These are phyloP conservation scores for Chamaecyparis obtusa DNA, from an alignment of 75 land plant genomes.

Conservation along the genomic window DNA sequence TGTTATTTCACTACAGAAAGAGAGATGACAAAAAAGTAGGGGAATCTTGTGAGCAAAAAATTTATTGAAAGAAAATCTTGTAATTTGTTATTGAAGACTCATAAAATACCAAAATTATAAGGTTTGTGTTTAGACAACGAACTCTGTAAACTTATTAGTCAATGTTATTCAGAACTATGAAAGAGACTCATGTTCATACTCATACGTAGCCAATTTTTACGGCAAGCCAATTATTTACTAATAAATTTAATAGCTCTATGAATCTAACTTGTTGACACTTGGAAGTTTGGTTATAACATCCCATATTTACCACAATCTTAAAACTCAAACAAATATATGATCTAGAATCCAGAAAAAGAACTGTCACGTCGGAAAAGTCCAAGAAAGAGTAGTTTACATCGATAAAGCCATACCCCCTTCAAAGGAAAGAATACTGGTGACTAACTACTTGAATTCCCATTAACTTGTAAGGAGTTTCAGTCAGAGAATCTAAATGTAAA, in stretches of 20 bases:
- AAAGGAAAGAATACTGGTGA: neutral
- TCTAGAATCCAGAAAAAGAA: neutral
- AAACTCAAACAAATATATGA: neutral
- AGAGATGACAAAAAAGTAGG: neutral
- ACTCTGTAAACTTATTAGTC: neutral
- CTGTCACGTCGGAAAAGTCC: neutral
- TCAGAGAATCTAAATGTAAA: neutral
- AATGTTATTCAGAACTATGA: neutral
- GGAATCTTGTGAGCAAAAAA: neutral
- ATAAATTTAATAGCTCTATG: no score
- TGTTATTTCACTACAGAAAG: conserved; percentile 77
- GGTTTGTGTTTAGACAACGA: neutral
- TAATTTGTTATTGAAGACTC: neutral
- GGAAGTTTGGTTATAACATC: no score
- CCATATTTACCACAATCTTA: no score
- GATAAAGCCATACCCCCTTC: neutral
- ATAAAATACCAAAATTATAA: neutral
- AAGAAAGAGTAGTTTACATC: neutral
- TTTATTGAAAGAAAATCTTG: neutral
- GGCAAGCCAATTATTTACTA: no score
- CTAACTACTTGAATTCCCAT: neutral
- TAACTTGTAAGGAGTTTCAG: no score
- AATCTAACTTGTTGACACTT: no score
- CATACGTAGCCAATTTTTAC: neutral
- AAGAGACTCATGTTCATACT: neutral